Conservation (phyloP, 805 yeast species). For the Saccharomycopsis lassenensis region DNA sequence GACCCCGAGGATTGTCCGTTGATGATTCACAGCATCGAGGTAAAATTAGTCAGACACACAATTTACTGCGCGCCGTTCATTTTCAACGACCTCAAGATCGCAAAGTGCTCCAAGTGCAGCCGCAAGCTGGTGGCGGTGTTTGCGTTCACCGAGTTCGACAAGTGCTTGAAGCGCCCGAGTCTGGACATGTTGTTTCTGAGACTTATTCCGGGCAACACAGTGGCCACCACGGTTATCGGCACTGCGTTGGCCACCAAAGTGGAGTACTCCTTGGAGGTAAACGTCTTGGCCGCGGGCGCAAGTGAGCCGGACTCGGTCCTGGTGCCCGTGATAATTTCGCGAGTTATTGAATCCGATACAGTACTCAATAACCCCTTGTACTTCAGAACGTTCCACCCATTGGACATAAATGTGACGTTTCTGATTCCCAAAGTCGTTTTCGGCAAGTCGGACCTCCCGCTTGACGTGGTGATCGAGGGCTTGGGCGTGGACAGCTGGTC, state of each 20-base stretch:
- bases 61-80: constrained; percentile 7
- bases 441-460: no score
- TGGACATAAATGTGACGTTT: no score
- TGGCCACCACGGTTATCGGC: constrained; percentile 8
- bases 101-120: constrained; percentile 7
- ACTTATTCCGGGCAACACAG: constrained; percentile 6
- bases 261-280: no score
- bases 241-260: constrained; percentile 1
- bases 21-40: not conserved
- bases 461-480: no score
- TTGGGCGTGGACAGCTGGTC: no score
- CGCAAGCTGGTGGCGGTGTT: constrained; percentile 2
- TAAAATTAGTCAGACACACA: not conserved
- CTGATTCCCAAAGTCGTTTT: no score
- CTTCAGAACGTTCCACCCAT: no score
- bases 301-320: no score
- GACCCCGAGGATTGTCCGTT: not conserved
- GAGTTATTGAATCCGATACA: no score
- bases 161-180: not conserved
- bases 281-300: no score
- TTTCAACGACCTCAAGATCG: constrained; percentile 10
- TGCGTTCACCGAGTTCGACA: not conserved
- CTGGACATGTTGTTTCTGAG: constrained; percentile 1
- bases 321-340: no score
- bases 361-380: no score